Base-by-base conservation (phyloP, 768 basidiomycete species). In the Mycena capillaripes region DNA sequence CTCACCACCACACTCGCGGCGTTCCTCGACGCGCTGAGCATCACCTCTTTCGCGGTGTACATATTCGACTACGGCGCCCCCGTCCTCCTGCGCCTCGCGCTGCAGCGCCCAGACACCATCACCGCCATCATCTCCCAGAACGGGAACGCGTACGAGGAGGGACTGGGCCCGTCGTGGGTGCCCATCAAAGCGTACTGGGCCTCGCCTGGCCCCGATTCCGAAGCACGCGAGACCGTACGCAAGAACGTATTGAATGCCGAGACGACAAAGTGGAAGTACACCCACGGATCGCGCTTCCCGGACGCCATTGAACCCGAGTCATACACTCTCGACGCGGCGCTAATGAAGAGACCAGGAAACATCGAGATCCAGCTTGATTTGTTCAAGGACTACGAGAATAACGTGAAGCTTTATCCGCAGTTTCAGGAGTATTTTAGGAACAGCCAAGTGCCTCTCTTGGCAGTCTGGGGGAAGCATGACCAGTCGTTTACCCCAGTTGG, bases 51-150 rank as follows among this genome's bases (percentile, higher is more conserved):
- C 65, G 82, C 82, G 1, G 76, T 87, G 5, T 89, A 89, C 75
- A 80, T 86, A 36, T 89, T 89, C 68, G 88, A 88, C 72, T 89
- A 88, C 65, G 88, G 88, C 48, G 83, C 84, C 11, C 83, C 84
- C 4, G 80, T 78, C 21, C 81, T 77, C 19, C 60, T 74, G 23
- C 82, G 85, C 69, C 77, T 87, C 44, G 86, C 86, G 4, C 78
- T 87, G 3, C 70, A 81, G 4, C 83, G 84, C 10, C 87, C 87
- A 0, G 75, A 82, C 11, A 79, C 80, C 25, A 81, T 89, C 72
- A 84, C 79, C 5, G 88, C 82, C 3, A 83, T 88, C 72, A 81
- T 88, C 71, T 70, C 81, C 1, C 88, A 89, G 77, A 88, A 87
- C 72, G 88, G 87, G 8, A 88, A 88, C 74, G 85, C 85, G 0